Conservation (phyloP, 306 rosid species). For the Rosa rugosa region DNA sequence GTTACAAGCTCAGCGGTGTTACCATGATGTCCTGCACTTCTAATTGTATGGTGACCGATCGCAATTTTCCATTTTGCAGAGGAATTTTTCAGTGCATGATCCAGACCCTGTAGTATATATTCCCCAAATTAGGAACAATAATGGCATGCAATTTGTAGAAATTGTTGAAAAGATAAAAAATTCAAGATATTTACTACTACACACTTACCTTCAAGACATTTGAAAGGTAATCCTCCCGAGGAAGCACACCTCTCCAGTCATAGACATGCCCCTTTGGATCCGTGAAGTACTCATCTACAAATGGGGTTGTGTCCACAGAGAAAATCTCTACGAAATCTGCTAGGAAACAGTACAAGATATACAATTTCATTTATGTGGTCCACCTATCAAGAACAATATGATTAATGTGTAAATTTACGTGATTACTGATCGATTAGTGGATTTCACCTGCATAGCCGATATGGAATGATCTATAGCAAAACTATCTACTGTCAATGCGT, state of each 20-base stretch:
- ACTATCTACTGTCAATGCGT: conserved; percentile 60
- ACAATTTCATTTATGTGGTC: no score
- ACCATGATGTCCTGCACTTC: conserved; percentile 70
- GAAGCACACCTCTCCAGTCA: conserved; percentile 66
- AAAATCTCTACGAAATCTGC: conserved; percentile 62
- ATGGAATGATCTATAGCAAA: conserved; percentile 66
- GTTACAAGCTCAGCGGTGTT: conserved; percentile 53
- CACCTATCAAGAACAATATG: neutral
- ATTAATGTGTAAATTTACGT: neutral
- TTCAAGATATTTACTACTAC: neutral
- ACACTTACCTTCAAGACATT: conserved; percentile 54
- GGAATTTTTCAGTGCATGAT: conserved; percentile 39
- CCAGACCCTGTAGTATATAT: conserved; percentile 26
- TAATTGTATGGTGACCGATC: conserved; percentile 82
- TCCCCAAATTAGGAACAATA: neutral
- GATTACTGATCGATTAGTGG: neutral
- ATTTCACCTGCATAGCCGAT: conserved; percentile 44
- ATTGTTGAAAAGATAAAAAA: neutral
- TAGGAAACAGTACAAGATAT: neutral
- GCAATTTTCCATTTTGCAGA: conserved; percentile 76
- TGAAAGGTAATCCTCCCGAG: conserved; percentile 49
- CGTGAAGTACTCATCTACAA: conserved; percentile 48
- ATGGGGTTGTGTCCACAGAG: conserved; percentile 82
- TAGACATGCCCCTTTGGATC: conserved; percentile 45
- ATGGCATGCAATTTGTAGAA: no score